A percentile compares a stretch with the other conserved stretches of the same genome.
phyloP scores from a whole-genome alignment of 2,329 filamentous ascomycete genomes.

The Sporothrix phasma region DNA sequence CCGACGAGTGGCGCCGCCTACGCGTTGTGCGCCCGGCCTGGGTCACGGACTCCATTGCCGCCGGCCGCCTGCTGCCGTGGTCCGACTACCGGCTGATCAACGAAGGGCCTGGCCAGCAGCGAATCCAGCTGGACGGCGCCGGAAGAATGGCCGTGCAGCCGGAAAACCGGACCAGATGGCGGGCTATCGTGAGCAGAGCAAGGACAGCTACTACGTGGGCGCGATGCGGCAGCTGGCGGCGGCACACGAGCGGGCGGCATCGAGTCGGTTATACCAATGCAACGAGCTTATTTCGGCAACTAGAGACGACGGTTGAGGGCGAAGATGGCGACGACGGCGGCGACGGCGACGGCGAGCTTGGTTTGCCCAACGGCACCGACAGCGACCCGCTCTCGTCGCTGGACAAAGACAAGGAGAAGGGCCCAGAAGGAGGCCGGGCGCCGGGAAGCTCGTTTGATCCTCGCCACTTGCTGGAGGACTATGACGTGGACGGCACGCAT shows the following conservation, averaged over 20 bases:
- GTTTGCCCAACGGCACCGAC: not conserved
- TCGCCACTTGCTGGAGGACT: not conserved
- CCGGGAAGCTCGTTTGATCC: not conserved
- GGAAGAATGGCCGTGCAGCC: constrained; percentile 58
- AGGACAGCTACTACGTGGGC: constrained; percentile 70
- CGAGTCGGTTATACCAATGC: not conserved
- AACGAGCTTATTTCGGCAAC: constrained; percentile 3
- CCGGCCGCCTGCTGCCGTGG: constrained; percentile 78
- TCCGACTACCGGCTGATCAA: constrained; percentile 73
- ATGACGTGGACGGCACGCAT: not conserved
- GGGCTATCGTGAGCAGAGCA: constrained; percentile 72
- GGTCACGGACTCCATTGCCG: constrained; percentile 81
- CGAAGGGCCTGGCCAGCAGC: constrained; percentile 72
- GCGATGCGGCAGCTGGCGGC: constrained; percentile 44
- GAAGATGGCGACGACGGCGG: not conserved
- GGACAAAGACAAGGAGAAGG: not conserved
- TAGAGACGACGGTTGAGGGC: constrained; percentile 7
- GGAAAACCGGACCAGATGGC: constrained; percentile 52
- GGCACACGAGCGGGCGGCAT: constrained; percentile 17
- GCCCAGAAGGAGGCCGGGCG: not conserved
- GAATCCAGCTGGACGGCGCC: constrained; percentile 54
- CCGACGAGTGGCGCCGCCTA: constrained; percentile 76
- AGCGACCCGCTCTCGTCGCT: not conserved
- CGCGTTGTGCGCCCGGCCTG: constrained; percentile 90
- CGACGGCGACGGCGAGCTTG: not conserved